Evolutionary conservation across 2,329 filamentous ascomycete genomes (phyloP).

Genomic region (Daldinia sp.): DNA sequence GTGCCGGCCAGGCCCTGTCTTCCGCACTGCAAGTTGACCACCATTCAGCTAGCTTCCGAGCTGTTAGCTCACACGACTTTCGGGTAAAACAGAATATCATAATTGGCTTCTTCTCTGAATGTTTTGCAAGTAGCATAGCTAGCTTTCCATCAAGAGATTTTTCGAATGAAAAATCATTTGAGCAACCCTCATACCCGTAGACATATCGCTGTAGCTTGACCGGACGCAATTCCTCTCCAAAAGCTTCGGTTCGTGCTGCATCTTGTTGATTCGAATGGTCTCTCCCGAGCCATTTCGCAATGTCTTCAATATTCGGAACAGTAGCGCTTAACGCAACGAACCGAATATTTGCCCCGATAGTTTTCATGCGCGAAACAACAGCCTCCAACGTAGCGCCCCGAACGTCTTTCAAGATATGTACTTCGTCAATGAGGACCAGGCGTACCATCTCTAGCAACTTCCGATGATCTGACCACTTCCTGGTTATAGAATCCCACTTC

Average conservation of each 20-base stretch:
- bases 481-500: constrained; percentile 90
- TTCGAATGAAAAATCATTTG: constrained; percentile 82
- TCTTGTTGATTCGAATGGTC: constrained; percentile 65
- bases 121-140: constrained; percentile 69
- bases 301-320: constrained; percentile 81
- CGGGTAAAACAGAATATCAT: constrained; percentile 86
- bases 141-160: constrained; percentile 72
- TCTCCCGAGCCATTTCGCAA: constrained; percentile 80
- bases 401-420: constrained; percentile 83
- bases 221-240: constrained; percentile 82
- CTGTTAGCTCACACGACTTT: constrained; percentile 73
- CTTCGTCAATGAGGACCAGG: constrained; percentile 85
- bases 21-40: constrained; percentile 63
- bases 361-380: constrained; percentile 88
- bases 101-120: constrained; percentile 76
- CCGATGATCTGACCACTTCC: constrained; percentile 84
- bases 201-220: constrained; percentile 81
- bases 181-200: constrained; percentile 69
- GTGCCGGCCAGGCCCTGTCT: constrained; percentile 70
- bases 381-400: constrained; percentile 84
- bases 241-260: constrained; percentile 73
- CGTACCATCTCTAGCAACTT: constrained; percentile 78
- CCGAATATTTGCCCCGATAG: constrained; percentile 75
- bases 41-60: constrained; percentile 70
- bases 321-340: constrained; percentile 86